These are phyloP conservation scores for Globisporangium nunn DNA, from an alignment of 352 stramenopile species.

Conservation along the genomic window DNA sequence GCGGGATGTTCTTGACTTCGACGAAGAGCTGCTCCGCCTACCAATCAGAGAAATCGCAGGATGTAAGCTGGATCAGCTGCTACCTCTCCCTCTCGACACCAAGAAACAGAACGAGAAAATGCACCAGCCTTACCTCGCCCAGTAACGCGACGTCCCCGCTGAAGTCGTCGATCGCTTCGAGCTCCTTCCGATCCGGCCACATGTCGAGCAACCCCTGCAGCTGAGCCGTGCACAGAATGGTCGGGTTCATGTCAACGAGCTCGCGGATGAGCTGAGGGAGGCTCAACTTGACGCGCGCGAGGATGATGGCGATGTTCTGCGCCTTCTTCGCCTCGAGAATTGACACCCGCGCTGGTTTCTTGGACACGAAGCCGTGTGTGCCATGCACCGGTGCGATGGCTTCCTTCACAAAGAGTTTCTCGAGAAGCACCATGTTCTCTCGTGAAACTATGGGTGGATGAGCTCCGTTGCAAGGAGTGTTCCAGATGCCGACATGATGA, in stretches of 20 bases:
- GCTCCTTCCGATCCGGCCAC: constrained; percentile 70
- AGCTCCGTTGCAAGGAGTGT: constrained; percentile 14
- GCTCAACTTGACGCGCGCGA: constrained; percentile 61
- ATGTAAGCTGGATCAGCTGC: not conserved
- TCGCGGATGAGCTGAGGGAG: constrained; percentile 54
- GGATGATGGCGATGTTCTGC: constrained; percentile 76
- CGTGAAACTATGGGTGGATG: constrained; percentile 37
- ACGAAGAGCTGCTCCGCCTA: constrained; percentile 73
- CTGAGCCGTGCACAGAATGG: constrained; percentile 55
- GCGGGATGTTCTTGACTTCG: constrained; percentile 45
- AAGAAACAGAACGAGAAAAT: not conserved
- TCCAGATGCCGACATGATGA: constrained; percentile 29
- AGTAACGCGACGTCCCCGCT: constrained; percentile 39
- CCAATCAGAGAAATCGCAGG: not conserved
- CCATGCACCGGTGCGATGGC: not conserved
- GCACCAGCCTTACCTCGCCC: constrained; percentile 19
- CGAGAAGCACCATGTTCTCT: constrained; percentile 56
- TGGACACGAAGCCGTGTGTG: not conserved
- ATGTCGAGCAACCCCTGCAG: constrained; percentile 77
- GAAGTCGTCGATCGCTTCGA: constrained; percentile 62
- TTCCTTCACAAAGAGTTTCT: constrained; percentile 59
- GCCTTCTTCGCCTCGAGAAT: constrained; percentile 82
- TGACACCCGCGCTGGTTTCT: constrained; percentile 13
- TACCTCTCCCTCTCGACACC: not conserved
- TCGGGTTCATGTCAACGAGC: constrained; percentile 56